phyloP scores from a whole-genome alignment of 345 rosid genomes.

The Rhodamnia rubescens region DNA sequence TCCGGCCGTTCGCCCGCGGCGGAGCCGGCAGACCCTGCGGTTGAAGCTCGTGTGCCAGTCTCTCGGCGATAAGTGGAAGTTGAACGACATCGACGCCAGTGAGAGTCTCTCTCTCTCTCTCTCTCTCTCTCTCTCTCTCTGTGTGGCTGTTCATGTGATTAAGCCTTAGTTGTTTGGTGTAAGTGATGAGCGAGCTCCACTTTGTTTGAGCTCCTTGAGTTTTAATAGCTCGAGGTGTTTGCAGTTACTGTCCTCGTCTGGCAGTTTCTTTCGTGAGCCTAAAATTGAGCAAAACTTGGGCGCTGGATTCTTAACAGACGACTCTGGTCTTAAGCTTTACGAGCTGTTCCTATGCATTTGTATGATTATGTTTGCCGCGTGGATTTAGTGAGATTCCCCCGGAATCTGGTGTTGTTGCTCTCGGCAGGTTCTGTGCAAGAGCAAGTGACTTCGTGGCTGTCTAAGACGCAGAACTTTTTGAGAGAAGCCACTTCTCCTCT shows the following conservation, averaged over 20 bases:
- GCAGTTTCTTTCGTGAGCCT: no score
- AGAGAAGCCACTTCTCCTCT: slow-evolving; percentile 48
- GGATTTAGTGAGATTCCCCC: background rate
- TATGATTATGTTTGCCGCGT: background rate
- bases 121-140: background rate
- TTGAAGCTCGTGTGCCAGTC: slow-evolving; percentile 44
- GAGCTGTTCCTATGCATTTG: no score
- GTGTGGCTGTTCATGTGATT: background rate
- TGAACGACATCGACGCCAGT: slow-evolving; percentile 55
- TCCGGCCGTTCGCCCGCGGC: background rate
- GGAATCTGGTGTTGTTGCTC: background rate
- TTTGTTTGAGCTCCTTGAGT: no score
- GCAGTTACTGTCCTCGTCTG: no score
- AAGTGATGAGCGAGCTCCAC: background rate
- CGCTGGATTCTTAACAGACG: no score
- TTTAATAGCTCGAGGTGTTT: no score
- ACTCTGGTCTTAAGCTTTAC: no score
- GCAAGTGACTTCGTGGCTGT: slow-evolving; percentile 61
- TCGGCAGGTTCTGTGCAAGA: slow-evolving; percentile 63
- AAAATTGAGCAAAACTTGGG: no score
- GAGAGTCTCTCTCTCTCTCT: slow-evolving; percentile 4
- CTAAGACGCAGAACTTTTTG: slow-evolving; percentile 60
- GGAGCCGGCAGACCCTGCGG: slow-evolving; percentile 18
- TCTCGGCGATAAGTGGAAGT: slow-evolving; percentile 56
- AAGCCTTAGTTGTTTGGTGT: background rate